These are phyloP conservation scores for Rhizophora mangle DNA, from an alignment of 345 rosid genomes.

Conservation along the genomic window DNA sequence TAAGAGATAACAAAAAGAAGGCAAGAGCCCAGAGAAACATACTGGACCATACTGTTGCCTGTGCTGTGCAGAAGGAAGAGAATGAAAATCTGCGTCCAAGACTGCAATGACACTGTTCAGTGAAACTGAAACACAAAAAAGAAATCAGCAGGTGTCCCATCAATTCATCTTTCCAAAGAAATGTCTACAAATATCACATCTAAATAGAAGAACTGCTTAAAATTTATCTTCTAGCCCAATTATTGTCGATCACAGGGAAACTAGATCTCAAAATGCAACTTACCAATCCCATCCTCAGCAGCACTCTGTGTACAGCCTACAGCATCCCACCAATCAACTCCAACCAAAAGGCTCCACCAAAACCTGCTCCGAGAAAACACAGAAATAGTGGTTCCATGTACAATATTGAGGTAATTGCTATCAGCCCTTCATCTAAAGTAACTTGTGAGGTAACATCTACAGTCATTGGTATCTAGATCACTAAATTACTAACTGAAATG, in stretches of 20 bases:
- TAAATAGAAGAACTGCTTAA: background rate
- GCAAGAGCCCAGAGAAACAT: constrained; percentile 40
- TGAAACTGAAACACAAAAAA: constrained; percentile 63
- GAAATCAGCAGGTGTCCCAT: background rate
- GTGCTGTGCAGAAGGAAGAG: constrained; percentile 89
- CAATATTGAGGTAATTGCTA: background rate
- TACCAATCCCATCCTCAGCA: constrained; percentile 96
- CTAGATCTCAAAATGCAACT: constrained; percentile 12
- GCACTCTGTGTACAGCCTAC: constrained; percentile 99
- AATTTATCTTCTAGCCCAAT: background rate
- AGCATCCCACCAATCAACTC: constrained; percentile 99
- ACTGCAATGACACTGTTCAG: constrained; percentile 96
- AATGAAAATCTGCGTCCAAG: constrained; percentile 97
- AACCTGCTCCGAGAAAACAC: constrained; percentile 54
- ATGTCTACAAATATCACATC: background rate
- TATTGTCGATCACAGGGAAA: background rate
- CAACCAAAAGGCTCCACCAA: constrained; percentile 99
- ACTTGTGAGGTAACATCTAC: background rate
- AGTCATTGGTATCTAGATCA: background rate
- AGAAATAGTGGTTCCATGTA: constrained; percentile 14
- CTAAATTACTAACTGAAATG: background rate
- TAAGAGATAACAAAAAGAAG: background rate
- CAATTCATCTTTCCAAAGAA: background rate
- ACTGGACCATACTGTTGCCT: constrained; percentile 98
- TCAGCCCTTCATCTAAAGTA: background rate